phyloP scores from a whole-genome alignment of 73 alveolate genomes.

The Breviolum minutum region DNA sequence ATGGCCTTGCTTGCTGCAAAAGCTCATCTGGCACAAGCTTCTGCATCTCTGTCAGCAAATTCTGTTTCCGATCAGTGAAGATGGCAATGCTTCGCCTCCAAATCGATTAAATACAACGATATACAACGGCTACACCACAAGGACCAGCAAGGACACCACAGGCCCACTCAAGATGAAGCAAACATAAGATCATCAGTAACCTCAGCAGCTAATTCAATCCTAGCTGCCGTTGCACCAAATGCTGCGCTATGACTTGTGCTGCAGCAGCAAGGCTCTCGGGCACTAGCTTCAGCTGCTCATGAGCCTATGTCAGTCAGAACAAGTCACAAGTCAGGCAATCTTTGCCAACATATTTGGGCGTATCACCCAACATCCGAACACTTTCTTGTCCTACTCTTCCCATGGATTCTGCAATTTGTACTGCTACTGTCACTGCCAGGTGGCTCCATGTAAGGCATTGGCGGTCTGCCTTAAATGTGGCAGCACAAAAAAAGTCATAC shows the following conservation, averaged over 20 bases:
- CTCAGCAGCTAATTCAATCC: not conserved
- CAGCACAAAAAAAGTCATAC: not conserved
- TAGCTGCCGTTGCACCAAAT: not conserved
- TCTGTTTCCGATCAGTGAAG: not conserved
- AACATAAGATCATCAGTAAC: no score
- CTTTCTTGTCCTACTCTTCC: not conserved
- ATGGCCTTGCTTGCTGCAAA: slow-evolving; percentile 3
- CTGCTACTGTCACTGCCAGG: not conserved
- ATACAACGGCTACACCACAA: not conserved
- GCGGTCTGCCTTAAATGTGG: slow-evolving; percentile 3
- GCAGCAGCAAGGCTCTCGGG: slow-evolving; percentile 59
- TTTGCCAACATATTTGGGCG: not conserved
- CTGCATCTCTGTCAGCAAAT: not conserved
- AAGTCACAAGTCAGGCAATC: not conserved
- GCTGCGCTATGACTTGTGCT: slow-evolving; percentile 36
- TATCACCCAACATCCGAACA: not conserved
- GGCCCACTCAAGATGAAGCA: not conserved
- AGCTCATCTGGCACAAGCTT: slow-evolving; percentile 8
- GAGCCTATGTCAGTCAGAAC: not conserved
- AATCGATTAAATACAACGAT: not conserved
- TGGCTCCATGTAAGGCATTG: slow-evolving; percentile 23
- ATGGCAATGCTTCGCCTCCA: slow-evolving; percentile 3
- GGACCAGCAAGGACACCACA: not conserved
- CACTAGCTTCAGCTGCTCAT: slow-evolving; percentile 2
- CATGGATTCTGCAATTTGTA: no score